Evolutionary conservation across 1,284 basidiomycete genomes (phyloP).

Genomic region (Ganoderma resinaceum): DNA sequence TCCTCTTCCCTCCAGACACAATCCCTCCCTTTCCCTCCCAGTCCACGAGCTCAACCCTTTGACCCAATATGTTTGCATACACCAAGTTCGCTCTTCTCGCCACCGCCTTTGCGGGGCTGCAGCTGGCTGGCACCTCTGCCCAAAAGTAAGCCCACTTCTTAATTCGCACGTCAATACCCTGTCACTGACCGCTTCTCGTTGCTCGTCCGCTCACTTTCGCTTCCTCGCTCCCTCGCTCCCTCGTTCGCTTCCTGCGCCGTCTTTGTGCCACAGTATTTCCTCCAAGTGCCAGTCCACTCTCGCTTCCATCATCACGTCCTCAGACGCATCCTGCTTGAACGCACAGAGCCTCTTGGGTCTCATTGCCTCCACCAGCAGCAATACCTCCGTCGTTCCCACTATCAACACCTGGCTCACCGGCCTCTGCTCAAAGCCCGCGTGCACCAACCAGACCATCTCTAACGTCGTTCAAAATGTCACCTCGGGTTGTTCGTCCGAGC

Average conservation of each 20-base stretch:
- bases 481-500: constrained; percentile 58
- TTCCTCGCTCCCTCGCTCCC: constrained; percentile 1
- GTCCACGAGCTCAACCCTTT: background rate
- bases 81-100: constrained; percentile 38
- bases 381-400: constrained; percentile 54
- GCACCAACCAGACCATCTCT: constrained; percentile 61
- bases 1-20: constrained; percentile 14
- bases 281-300: constrained; percentile 45
- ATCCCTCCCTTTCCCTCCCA: constrained; percentile 16
- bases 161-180: constrained; percentile 3
- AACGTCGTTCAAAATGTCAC: constrained; percentile 56
- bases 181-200: constrained; percentile 6
- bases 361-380: constrained; percentile 41
- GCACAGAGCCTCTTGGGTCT: constrained; percentile 53
- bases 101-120: constrained; percentile 45
- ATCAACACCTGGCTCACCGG: constrained; percentile 65
- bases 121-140: constrained; percentile 47
- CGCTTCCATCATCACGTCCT: constrained; percentile 48
- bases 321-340: constrained; percentile 61
- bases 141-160: constrained; percentile 47
- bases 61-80: constrained; percentile 21
- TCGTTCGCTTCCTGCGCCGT: background rate
- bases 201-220: background rate
- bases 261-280: constrained; percentile 41
- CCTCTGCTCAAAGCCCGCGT: constrained; percentile 60